Conservation (phyloP, 2,329 filamentous ascomycete genomes). For the Sarocladiaceae sp. region DNA sequence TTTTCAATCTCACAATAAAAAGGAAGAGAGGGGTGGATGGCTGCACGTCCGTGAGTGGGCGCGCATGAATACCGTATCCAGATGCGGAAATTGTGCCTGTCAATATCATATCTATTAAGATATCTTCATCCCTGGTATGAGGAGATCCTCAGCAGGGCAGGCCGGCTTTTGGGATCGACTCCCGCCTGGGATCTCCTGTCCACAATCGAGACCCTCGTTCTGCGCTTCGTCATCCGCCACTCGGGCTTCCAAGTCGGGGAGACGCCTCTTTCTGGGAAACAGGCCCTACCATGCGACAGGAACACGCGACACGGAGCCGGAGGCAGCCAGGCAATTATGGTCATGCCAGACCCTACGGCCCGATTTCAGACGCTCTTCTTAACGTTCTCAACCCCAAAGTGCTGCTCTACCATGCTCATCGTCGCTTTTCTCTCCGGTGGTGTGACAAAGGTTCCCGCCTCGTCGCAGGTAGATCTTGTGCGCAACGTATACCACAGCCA, state of each 20-base stretch:
- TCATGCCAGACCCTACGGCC: not conserved
- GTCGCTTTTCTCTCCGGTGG: not conserved
- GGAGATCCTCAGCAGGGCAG: constrained; percentile 8
- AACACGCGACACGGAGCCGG: no score
- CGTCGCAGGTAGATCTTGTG: constrained; percentile 5
- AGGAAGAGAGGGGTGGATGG: not conserved
- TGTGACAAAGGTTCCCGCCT: constrained; percentile 6
- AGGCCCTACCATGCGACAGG: no score
- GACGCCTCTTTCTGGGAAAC: no score
- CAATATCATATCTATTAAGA: constrained; percentile 8
- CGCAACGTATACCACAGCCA: constrained; percentile 1
- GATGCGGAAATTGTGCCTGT: constrained; percentile 9
- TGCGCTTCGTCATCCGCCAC: not conserved
- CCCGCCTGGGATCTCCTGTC: constrained; percentile 5
- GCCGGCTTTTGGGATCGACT: constrained; percentile 6
- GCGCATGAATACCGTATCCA: constrained; percentile 3
- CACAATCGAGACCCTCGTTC: constrained; percentile 1
- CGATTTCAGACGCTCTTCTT: constrained; percentile 2
- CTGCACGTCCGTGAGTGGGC: constrained; percentile 1
- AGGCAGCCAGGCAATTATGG: no score
- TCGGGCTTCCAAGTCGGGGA: not conserved
- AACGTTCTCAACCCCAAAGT: not conserved
- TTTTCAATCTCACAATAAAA: not conserved
- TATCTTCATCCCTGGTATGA: constrained; percentile 3
- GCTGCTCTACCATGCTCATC: not conserved